These are phyloP conservation scores for Cyberlindnera mycetangii DNA, from an alignment of 805 yeast genomes.

Conservation along the genomic window DNA sequence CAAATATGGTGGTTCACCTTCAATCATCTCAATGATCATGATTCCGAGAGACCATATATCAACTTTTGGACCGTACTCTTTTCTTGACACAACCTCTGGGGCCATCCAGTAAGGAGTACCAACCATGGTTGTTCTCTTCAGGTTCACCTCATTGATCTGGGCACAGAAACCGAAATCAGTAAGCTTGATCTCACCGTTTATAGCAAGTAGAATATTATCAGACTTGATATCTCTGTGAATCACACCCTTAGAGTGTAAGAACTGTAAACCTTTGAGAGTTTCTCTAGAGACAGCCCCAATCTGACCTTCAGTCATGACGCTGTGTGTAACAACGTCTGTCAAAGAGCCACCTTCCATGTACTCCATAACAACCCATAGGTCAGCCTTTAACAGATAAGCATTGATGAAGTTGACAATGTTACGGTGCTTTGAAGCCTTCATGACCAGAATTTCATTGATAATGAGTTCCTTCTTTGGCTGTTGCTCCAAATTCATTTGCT, in stretches of 20 bases:
- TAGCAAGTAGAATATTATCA: slow-evolving; percentile 81
- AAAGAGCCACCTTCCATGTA: slow-evolving; percentile 98
- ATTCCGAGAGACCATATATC: slow-evolving; percentile 98
- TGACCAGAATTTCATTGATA: slow-evolving; percentile 91
- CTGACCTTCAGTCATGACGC: slow-evolving; percentile 87
- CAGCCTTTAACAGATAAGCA: slow-evolving; percentile 71
- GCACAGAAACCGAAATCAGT: slow-evolving; percentile 98
- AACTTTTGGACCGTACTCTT: slow-evolving; percentile 94
- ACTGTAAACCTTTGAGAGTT: slow-evolving; percentile 80
- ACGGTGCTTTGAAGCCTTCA: slow-evolving; percentile 86
- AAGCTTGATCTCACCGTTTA: slow-evolving; percentile 85
- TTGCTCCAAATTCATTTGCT: slow-evolving; percentile 91
- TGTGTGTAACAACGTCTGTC: slow-evolving; percentile 91
- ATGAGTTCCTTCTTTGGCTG: slow-evolving; percentile 96
- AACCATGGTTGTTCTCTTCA: slow-evolving; percentile 95
- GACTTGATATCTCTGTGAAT: slow-evolving; percentile 96
- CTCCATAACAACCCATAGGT: slow-evolving; percentile 97
- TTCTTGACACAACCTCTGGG: slow-evolving; percentile 93
- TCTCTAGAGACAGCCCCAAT: slow-evolving; percentile 95
- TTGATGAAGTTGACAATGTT: slow-evolving; percentile 95
- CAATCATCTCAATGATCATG: slow-evolving; percentile 98
- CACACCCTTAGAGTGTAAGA: slow-evolving; percentile 87
- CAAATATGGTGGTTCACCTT: slow-evolving; percentile 97
- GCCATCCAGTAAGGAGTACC: slow-evolving; percentile 99
- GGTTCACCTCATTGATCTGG: slow-evolving; percentile 73